phyloP scores from a whole-genome alignment of 495 filamentous ascomycete species.

The Neurospora tetraspora region DNA sequence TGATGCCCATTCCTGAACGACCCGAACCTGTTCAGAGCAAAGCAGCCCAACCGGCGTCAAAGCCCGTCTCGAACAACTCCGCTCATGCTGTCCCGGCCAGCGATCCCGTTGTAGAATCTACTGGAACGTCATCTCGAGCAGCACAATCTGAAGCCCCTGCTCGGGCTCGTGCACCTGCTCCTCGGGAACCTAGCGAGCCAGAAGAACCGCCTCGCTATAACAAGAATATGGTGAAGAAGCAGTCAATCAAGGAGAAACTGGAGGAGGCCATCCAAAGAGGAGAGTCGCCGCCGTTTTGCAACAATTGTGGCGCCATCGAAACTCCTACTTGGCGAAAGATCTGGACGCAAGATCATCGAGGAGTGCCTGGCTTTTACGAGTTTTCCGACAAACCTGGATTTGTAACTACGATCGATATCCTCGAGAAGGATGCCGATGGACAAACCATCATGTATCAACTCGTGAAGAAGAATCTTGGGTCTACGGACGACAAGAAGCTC shows the following conservation, averaged over 20 bases:
- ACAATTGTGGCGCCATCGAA: constrained; percentile 88
- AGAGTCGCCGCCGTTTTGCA: constrained; percentile 73
- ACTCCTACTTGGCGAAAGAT: constrained; percentile 93
- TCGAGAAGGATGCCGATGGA: constrained; percentile 50
- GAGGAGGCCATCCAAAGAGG: constrained; percentile 59
- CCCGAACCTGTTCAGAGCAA: constrained; percentile 2
- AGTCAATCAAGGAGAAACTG: constrained; percentile 52
- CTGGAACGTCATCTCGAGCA: constrained; percentile 7
- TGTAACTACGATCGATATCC: constrained; percentile 54
- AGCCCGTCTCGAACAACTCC: constrained; percentile 8
- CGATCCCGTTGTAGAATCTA: constrained; percentile 11
- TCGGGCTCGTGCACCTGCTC: constrained; percentile 15
- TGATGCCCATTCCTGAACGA: constrained; percentile 7
- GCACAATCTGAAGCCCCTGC: constrained; percentile 17
- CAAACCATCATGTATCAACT: constrained; percentile 53
- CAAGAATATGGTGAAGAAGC: constrained; percentile 47
- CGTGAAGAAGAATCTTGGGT: constrained; percentile 63
- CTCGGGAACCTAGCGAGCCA: constrained; percentile 14
- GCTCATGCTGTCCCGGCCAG: constrained; percentile 8
- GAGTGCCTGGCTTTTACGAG: constrained; percentile 51
- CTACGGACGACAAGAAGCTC: constrained; percentile 46
- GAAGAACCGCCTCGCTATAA: constrained; percentile 22
- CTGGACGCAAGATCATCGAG: constrained; percentile 57
- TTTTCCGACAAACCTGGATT: constrained; percentile 55
- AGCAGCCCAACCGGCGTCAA: constrained; percentile 6